These are phyloP conservation scores for Nothomitra cinnamomea DNA, from an alignment of 2,329 filamentous ascomycete genomes.

Conservation along the genomic window DNA sequence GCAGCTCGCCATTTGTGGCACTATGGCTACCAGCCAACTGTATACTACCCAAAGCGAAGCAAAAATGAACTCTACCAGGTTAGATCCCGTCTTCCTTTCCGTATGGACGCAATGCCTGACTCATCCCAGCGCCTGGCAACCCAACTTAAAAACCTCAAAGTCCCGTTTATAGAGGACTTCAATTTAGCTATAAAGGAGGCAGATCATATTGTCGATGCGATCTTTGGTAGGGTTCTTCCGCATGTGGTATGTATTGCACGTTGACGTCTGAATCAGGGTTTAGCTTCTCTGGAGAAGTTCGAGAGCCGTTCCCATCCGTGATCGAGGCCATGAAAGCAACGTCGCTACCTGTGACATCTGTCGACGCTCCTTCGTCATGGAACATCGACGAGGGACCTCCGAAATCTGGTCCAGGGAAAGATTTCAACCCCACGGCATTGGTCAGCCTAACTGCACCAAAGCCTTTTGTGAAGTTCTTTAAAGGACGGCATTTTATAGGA, in stretches of 20 bases:
- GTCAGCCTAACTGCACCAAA: constrained; percentile 90
- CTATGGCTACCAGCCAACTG: constrained; percentile 74
- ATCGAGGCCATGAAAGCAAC: constrained; percentile 62
- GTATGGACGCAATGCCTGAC: constrained; percentile 13
- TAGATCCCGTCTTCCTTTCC: constrained; percentile 16
- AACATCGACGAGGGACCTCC: constrained; percentile 79
- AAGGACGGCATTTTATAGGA: constrained; percentile 78
- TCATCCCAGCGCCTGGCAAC: constrained; percentile 53
- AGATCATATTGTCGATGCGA: constrained; percentile 78
- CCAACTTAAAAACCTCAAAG: constrained; percentile 65
- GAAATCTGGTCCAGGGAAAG: constrained; percentile 54
- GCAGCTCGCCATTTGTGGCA: constrained; percentile 81
- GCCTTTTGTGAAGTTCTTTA: constrained; percentile 69
- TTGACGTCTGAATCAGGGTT: constrained; percentile 42
- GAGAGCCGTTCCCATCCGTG: constrained; percentile 77
- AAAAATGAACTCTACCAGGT: constrained; percentile 84
- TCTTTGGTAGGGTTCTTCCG: constrained; percentile 49
- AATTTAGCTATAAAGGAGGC: constrained; percentile 43
- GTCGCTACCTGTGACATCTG: constrained; percentile 61
- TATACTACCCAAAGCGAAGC: constrained; percentile 87
- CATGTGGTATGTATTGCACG: background rate
- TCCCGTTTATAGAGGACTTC: constrained; percentile 79
- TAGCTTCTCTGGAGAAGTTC: constrained; percentile 78
- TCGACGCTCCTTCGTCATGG: constrained; percentile 92
- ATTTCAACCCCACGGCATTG: constrained; percentile 63